These are phyloP conservation scores for Saccharum officinarum DNA, from an alignment of 176 grass and related monocot genomes.

Conservation along the genomic window DNA sequence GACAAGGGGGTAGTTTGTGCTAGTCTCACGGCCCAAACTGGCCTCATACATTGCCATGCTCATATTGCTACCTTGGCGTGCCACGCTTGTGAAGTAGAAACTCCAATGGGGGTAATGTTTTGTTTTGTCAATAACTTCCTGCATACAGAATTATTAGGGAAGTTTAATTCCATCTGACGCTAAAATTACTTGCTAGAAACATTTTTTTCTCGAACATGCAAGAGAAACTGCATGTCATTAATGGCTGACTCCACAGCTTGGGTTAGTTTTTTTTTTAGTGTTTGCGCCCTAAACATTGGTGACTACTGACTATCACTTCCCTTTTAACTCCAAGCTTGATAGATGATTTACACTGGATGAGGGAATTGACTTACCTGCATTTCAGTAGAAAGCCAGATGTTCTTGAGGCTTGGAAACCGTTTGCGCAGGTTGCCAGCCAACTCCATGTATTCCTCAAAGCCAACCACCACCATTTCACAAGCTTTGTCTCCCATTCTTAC, in stretches of 20 bases:
- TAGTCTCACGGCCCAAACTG: slow-evolving; percentile 50
- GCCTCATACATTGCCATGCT: slow-evolving; percentile 59
- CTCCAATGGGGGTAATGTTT: slow-evolving; percentile 54
- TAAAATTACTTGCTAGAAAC: background rate
- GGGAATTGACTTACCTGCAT: slow-evolving; percentile 51
- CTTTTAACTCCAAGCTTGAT: background rate
- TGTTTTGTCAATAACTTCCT: slow-evolving; percentile 57
- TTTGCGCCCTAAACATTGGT: too few species aligned
- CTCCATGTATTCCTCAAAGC: slow-evolving; percentile 73
- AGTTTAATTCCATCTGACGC: background rate
- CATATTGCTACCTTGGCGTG: slow-evolving; percentile 44
- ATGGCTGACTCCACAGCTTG: too few species aligned
- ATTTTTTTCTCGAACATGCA: background rate
- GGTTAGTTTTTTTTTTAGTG: too few species aligned
- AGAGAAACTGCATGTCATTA: background rate
- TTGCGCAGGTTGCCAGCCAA: slow-evolving; percentile 33
- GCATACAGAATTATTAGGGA: background rate
- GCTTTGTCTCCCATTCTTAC: slow-evolving; percentile 83
- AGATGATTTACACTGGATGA: background rate
- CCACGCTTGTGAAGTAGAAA: slow-evolving; percentile 71
- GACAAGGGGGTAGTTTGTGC: slow-evolving; percentile 63
- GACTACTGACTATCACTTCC: too few species aligned
- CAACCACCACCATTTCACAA: slow-evolving; percentile 62
- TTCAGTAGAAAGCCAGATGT: slow-evolving; percentile 78
- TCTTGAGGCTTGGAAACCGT: slow-evolving; percentile 47